phyloP scores from a whole-genome alignment of 1,284 basidiomycete species.

The Pseudozyma pruni region DNA sequence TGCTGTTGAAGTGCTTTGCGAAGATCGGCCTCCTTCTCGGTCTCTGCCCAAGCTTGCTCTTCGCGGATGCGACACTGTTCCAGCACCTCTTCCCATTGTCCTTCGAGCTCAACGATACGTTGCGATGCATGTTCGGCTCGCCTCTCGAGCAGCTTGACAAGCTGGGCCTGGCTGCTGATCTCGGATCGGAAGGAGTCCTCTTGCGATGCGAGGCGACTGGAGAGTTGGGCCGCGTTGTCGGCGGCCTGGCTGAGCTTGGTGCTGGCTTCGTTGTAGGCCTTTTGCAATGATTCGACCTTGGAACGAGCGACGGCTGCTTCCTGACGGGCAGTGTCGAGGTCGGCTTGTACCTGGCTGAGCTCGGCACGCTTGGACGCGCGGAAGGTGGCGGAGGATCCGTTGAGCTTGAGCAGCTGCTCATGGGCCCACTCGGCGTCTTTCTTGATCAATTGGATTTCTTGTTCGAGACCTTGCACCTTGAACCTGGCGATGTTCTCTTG shows the following conservation, averaged over 20 bases:
- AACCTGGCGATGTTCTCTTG: constrained; percentile 71
- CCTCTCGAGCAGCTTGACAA: constrained; percentile 83
- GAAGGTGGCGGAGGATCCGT: constrained; percentile 43
- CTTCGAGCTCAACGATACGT: constrained; percentile 80
- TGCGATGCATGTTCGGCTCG: constrained; percentile 81
- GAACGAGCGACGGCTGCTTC: constrained; percentile 75
- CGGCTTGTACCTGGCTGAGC: constrained; percentile 77
- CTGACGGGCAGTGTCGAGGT: constrained; percentile 77
- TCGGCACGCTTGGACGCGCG: constrained; percentile 73
- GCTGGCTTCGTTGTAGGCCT: constrained; percentile 75
- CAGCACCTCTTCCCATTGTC: constrained; percentile 78
- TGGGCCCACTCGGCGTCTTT: constrained; percentile 76
- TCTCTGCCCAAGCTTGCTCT: constrained; percentile 74
- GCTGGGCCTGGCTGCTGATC: constrained; percentile 76
- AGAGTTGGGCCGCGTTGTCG: constrained; percentile 77
- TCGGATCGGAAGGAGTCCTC: constrained; percentile 82
- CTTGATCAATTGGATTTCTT: constrained; percentile 79
- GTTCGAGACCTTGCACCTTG: constrained; percentile 79
- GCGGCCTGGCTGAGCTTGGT: constrained; percentile 78
- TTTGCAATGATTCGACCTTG: constrained; percentile 77
- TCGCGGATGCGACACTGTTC: constrained; percentile 78
- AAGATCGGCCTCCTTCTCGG: constrained; percentile 71
- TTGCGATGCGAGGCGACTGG: constrained; percentile 79
- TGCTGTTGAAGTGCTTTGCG: constrained; percentile 69
- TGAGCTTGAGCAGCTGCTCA: constrained; percentile 56